Evolutionary conservation across 805 yeast species (phyloP).

Genomic region (Candida ficus): DNA sequence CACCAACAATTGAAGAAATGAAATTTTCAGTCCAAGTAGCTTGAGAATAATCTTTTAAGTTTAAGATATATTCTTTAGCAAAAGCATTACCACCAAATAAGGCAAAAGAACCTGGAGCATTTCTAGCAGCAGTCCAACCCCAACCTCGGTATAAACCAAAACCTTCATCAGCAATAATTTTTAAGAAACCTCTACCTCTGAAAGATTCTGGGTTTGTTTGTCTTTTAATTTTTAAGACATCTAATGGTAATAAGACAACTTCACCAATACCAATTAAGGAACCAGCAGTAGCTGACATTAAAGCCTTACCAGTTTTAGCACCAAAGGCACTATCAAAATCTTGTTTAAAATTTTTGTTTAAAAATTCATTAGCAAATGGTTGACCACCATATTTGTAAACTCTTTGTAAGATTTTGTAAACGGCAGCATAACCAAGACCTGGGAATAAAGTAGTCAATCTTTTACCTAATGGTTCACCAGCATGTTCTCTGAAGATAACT

Average conservation of each 20-base stretch:
- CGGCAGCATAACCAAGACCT: constrained; percentile 97
- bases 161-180: constrained; percentile 86
- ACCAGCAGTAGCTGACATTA: constrained; percentile 96
- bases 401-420: constrained; percentile 92
- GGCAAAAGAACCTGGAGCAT: constrained; percentile 98
- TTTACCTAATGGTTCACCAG: constrained; percentile 60
- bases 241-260: constrained; percentile 90
- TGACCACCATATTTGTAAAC: constrained; percentile 99
- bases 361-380: constrained; percentile 94
- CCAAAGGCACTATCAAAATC: constrained; percentile 78
- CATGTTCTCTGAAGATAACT: constrained; percentile 83
- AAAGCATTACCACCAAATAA: constrained; percentile 98
- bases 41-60: constrained; percentile 75
- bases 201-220: constrained; percentile 99
- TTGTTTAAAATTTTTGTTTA: constrained; percentile 66
- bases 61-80: constrained; percentile 93
- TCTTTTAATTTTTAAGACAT: constrained; percentile 95
- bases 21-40: constrained; percentile 97
- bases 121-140: constrained; percentile 99
- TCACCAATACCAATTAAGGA: constrained; percentile 97
- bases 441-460: constrained; percentile 87
- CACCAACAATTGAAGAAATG: constrained; percentile 91
- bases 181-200: constrained; percentile 93
- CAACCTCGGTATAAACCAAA: constrained; percentile 93
- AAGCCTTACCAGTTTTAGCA: constrained; percentile 93